These are phyloP conservation scores for Jacaranda copaia DNA, from an alignment of 257 asterid species.

Conservation along the genomic window DNA sequence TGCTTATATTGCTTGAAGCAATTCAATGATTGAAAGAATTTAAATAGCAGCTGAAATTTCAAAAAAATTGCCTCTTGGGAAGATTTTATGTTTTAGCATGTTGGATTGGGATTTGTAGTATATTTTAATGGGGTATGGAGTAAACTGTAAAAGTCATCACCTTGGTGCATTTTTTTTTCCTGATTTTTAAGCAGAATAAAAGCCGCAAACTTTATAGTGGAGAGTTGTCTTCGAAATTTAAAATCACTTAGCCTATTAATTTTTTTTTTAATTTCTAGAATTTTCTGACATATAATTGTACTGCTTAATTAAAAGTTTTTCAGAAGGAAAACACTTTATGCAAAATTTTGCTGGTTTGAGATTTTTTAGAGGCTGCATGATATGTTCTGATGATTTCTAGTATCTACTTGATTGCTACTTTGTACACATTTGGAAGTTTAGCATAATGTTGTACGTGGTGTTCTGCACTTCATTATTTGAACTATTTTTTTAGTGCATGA, in stretches of 20 bases:
- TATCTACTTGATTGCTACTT: not conserved
- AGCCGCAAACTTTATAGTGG: conserved; percentile 2
- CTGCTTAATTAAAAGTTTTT: not conserved
- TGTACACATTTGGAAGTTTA: conserved; percentile 3
- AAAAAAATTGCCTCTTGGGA: conserved; percentile 1
- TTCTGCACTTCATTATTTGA: not conserved
- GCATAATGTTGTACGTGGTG: not conserved
- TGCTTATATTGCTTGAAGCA: conserved; percentile 13
- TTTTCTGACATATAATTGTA: not conserved
- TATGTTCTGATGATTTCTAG: conserved; percentile 7
- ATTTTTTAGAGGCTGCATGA: not conserved
- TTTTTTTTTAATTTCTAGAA: not conserved
- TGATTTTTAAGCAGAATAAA: conserved; percentile 22
- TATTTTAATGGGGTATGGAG: not conserved
- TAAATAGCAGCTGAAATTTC: conserved; percentile 8
- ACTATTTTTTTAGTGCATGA: conserved; percentile 6
- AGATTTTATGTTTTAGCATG: not conserved
- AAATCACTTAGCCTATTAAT: not conserved
- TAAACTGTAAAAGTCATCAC: conserved; percentile 3
- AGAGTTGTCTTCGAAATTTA: not conserved
- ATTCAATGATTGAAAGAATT: not conserved
- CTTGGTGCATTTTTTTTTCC: conserved; percentile 18
- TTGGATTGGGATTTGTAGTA: not conserved
- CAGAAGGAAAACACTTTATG: not conserved
- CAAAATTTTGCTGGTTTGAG: not conserved